These are phyloP conservation scores for Ceratobasidium sp. DNA, from an alignment of 1,284 basidiomycete genomes.

Conservation along the genomic window DNA sequence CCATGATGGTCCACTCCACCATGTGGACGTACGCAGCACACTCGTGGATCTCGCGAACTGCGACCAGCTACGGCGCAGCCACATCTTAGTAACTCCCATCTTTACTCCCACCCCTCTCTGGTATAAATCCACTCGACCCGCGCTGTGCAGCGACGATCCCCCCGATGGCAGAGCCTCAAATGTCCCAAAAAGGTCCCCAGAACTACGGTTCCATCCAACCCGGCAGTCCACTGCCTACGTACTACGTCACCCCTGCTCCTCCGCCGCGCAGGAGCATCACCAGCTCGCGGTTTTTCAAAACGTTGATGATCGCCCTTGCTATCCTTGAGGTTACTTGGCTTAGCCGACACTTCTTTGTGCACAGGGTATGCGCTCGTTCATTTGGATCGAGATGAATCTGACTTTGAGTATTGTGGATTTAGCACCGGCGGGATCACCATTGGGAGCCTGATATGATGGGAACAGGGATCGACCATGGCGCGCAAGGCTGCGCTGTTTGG, in stretches of 20 bases:
- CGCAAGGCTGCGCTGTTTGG: constrained; percentile 32
- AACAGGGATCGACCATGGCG: constrained; percentile 21
- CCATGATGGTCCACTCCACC: neutral
- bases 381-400: neutral
- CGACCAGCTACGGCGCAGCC: constrained; percentile 39
- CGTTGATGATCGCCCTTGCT: neutral
- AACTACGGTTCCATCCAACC: constrained; percentile 7
- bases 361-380: neutral
- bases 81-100: neutral
- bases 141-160: neutral
- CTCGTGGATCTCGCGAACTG: constrained; percentile 17
- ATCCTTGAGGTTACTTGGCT: constrained; percentile 8
- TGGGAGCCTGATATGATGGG: neutral
- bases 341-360: constrained; percentile 7
- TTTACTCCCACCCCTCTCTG: neutral
- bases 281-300: constrained; percentile 16
- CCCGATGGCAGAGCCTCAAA: neutral
- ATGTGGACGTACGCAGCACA: constrained; percentile 6
- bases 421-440: neutral
- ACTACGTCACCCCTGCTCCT: constrained; percentile 29
- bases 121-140: constrained; percentile 1
- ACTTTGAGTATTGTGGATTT: neutral
- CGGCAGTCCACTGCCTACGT: neutral
- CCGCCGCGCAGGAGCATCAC: constrained; percentile 22
- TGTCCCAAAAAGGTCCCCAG: constrained; percentile 16